These are phyloP conservation scores for Claviceps paspali DNA, from an alignment of 2,329 filamentous ascomycete species.

Conservation along the genomic window DNA sequence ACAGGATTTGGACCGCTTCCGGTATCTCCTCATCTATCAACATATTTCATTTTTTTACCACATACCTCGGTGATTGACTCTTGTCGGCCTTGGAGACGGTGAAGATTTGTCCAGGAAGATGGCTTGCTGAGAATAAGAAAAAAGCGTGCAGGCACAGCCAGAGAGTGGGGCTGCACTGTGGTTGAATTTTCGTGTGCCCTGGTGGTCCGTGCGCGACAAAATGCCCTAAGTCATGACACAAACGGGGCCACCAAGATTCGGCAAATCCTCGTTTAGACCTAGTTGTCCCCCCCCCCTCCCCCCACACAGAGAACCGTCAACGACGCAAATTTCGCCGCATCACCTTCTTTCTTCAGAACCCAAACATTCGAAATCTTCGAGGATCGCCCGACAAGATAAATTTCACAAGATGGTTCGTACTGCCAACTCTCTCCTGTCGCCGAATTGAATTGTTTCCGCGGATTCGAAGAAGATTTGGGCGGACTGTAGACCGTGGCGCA, in stretches of 20 bases:
- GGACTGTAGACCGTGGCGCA: background rate
- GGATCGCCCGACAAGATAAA: slow-evolving; percentile 48
- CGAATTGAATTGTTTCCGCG: background rate
- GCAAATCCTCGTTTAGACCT: slow-evolving; percentile 19
- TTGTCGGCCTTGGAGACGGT: slow-evolving; percentile 2
- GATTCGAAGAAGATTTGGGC: background rate
- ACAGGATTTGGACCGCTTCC: slow-evolving; percentile 18
- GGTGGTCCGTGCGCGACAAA: slow-evolving; percentile 27
- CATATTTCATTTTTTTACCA: too few relatives aligned
- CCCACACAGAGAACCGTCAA: slow-evolving; percentile 15
- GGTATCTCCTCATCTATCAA: slow-evolving; percentile 12
- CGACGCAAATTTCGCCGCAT: slow-evolving; percentile 14
- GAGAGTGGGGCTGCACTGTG: slow-evolving; percentile 2
- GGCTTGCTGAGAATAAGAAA: background rate
- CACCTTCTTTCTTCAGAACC: slow-evolving; percentile 15
- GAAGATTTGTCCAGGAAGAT: slow-evolving; percentile 1
- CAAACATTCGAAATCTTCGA: slow-evolving; percentile 39
- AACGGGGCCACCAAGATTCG: slow-evolving; percentile 19
- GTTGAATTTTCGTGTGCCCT: slow-evolving; percentile 21
- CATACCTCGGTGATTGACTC: slow-evolving; percentile 24
- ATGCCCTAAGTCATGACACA: slow-evolving; percentile 26
- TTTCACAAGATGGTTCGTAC: slow-evolving; percentile 44
- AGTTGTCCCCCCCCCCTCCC: slow-evolving; percentile 9
- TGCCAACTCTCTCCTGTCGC: background rate
- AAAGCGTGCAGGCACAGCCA: slow-evolving; percentile 2